A percentile compares a stretch with the other conserved stretches of the same genome.
phyloP scores from a whole-genome alignment of 345 rosid species.

The Nasturtium officinale region DNA sequence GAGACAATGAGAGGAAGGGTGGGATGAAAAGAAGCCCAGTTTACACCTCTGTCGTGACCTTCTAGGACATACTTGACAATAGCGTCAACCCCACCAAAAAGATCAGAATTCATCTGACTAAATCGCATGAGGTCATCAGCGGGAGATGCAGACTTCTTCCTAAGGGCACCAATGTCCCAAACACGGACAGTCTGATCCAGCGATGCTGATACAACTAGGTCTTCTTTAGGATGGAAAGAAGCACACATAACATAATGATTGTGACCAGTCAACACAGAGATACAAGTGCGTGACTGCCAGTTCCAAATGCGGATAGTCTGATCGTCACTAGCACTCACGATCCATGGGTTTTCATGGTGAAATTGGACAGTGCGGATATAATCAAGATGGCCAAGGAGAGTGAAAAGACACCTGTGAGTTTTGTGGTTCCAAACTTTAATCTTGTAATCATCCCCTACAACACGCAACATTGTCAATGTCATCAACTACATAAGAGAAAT shows the following conservation, averaged over 20 bases:
- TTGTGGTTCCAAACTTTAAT: conserved; percentile 98
- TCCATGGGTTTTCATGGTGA: conserved; percentile 98
- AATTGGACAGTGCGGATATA: conserved; percentile 96
- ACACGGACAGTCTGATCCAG: conserved; percentile 96
- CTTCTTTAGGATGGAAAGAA: conserved; percentile 94
- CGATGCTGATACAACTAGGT: conserved; percentile 95
- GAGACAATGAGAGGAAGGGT: conserved; percentile 93
- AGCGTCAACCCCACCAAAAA: conserved; percentile 93
- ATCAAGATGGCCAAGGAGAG: conserved; percentile 96
- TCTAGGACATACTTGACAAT: conserved; percentile 95
- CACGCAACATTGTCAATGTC: conserved; percentile 11
- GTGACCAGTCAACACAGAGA: conserved; percentile 95
- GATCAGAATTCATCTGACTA: conserved; percentile 91
- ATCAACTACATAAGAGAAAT: not conserved
- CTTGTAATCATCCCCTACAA: conserved; percentile 95
- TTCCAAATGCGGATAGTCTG: conserved; percentile 99
- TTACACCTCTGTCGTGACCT: conserved; percentile 98
- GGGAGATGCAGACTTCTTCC: conserved; percentile 87
- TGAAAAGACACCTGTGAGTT: conserved; percentile 85
- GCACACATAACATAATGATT: conserved; percentile 99
- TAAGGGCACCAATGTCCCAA: conserved; percentile 94
- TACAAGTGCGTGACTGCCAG: conserved; percentile 97
- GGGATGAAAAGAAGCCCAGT: conserved; percentile 99
- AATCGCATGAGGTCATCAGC: conserved; percentile 86
- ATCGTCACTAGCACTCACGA: conserved; percentile 98